Evolutionary conservation across 371 early-diverging fungal species (phyloP), one percentile per base, ranked within the genome.

Genomic region (Mucor ambiguus): DNA sequence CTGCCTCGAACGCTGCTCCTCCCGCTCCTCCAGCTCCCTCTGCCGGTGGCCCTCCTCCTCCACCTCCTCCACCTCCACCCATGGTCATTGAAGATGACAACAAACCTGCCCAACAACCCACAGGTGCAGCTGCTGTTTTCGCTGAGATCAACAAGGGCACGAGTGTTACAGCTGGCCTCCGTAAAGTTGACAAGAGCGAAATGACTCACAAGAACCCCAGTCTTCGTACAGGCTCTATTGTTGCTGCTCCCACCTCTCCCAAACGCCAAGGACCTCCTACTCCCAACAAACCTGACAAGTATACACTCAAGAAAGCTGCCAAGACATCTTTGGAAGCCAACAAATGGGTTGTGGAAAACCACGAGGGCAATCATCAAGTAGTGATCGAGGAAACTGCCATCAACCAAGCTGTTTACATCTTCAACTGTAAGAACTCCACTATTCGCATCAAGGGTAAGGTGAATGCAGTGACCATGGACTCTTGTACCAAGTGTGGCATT

Each of bases 181-280:
- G 92, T 60, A 97, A 97, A 80, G 98, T 98, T 1, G 96, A 96
- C 66, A 93, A 90, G 82, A 87, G 87, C 60, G 90, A 98, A 75
- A 97, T 96, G 97, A 96, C 96, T 14, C 97, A 97, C 85, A 98
- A 98, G 81, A 97, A 96, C 83, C 97, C 97, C 1, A 87, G 82
- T 20, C 78, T 97, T 20, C 88, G 97, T 26, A 88, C 87, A 4
- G 71, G 83, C 38, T 81, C 87, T 33, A 77, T 85, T 49, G 92
- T 91, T 2, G 35, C 61, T 2, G 37, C 63, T 14, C 69, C 72
- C 20, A 69, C 80, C 30, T 62, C 72, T n/a, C 78, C 83, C 3
- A 87, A 86, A 70, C 81, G 79, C 29, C 81, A 85, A 58, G 86
- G 84, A 8, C 87, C 88, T 32, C 80, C 90, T 7, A 85, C 90